A percentile compares a stretch with the other conserved stretches of the same genome.
These are phyloP conservation scores for Penicillium brevicompactum DNA, from an alignment of 2,329 filamentous ascomycete genomes.

Conservation along the genomic window DNA sequence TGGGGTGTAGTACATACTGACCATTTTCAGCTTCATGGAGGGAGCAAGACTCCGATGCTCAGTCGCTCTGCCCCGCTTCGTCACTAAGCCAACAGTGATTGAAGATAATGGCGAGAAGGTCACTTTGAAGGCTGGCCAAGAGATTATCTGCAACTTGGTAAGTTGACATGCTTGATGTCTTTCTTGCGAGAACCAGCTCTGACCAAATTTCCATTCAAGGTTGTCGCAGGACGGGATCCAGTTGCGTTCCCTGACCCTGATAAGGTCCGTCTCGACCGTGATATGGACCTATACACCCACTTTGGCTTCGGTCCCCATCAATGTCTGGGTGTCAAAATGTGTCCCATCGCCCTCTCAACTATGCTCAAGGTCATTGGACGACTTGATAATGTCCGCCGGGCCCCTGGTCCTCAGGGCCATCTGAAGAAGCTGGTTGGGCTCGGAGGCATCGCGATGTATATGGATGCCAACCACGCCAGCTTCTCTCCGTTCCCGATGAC, in stretches of 20 bases:
- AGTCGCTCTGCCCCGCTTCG: slow-evolving; percentile 40
- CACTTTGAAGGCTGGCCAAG: slow-evolving; percentile 37
- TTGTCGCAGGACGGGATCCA: slow-evolving; percentile 39
- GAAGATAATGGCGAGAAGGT: slow-evolving; percentile 38
- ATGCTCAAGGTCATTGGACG: slow-evolving; percentile 46
- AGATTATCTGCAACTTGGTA: slow-evolving; percentile 41
- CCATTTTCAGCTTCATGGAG: slow-evolving; percentile 40
- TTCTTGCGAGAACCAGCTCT: neutral
- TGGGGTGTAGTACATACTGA: slow-evolving; percentile 8
- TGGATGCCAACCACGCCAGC: slow-evolving; percentile 46
- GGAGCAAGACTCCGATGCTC: slow-evolving; percentile 42
- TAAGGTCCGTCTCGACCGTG: slow-evolving; percentile 62
- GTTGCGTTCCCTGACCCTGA: slow-evolving; percentile 42
- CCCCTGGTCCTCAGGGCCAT: slow-evolving; percentile 43
- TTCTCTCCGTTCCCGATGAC: slow-evolving; percentile 47
- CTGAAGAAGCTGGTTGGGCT: slow-evolving; percentile 43
- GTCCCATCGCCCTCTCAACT: slow-evolving; percentile 37
- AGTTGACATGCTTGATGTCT: slow-evolving; percentile 8
- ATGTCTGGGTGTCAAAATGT: slow-evolving; percentile 55
- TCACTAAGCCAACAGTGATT: slow-evolving; percentile 34
- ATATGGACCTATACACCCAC: slow-evolving; percentile 64
- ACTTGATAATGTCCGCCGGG: slow-evolving; percentile 44
- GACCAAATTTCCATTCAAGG: slow-evolving; percentile 20
- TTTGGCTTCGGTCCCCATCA: slow-evolving; percentile 65
- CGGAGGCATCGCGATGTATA: slow-evolving; percentile 46